These are phyloP conservation scores for Arthrobotrys iridis DNA, from an alignment of 2,329 filamentous ascomycete genomes.

Conservation along the genomic window DNA sequence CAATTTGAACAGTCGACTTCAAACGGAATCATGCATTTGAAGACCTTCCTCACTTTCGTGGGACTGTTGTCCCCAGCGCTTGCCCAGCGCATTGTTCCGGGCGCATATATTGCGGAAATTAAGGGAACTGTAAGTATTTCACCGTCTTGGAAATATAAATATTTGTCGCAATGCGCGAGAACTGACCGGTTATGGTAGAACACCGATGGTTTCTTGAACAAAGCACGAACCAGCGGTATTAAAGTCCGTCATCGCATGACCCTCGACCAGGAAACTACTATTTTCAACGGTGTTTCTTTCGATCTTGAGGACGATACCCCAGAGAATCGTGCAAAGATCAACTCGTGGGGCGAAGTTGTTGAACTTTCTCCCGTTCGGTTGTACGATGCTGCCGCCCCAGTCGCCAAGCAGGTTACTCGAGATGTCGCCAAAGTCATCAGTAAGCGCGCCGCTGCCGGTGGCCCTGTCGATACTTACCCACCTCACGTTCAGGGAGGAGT, in stretches of 20 bases:
- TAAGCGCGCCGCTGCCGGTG: constrained; percentile 11
- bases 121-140: constrained; percentile 45
- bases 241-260: constrained; percentile 47
- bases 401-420: constrained; percentile 31
- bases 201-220: constrained; percentile 41
- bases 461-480: constrained; percentile 23
- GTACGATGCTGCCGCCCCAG: constrained; percentile 37
- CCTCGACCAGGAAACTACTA: constrained; percentile 49
- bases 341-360: constrained; percentile 47
- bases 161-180: background rate
- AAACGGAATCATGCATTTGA: constrained; percentile 50
- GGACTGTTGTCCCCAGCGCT: constrained; percentile 51
- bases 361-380: constrained; percentile 48
- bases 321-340: constrained; percentile 51
- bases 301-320: constrained; percentile 48
- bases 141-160: constrained; percentile 15
- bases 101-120: constrained; percentile 53
- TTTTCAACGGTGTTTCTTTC: constrained; percentile 53
- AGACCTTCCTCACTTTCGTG: constrained; percentile 50
- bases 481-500: constrained; percentile 50
- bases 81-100: constrained; percentile 49
- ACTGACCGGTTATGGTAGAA: constrained; percentile 27
- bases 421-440: constrained; percentile 37
- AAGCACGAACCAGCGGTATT: constrained; percentile 32
- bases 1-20: constrained; percentile 1